Conservation (phyloP, 495 filamentous ascomycete species). For the Podospora australis region DNA sequence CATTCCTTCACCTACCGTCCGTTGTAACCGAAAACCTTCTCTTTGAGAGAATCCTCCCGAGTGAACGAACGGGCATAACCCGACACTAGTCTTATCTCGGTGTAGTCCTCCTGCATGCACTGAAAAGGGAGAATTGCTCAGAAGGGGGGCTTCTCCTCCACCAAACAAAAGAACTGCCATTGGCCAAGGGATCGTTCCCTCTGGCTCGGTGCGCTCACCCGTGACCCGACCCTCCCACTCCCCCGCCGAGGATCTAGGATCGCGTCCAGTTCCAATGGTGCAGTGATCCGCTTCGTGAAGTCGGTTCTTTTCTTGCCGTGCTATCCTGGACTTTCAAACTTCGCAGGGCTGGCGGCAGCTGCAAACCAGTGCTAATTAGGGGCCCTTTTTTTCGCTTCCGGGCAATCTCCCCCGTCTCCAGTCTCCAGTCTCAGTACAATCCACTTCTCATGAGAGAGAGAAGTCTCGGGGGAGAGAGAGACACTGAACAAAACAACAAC, state of each 20-base stretch:
- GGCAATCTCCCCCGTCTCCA: no score
- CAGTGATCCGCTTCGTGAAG: no score
- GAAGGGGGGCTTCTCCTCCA: background rate
- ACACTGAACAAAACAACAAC: no score
- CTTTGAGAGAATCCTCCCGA: background rate
- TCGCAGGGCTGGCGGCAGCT: no score
- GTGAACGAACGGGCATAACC: background rate
- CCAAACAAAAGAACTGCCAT: background rate
- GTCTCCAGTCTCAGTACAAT: no score
- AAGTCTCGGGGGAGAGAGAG: no score
- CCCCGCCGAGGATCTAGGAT: background rate
- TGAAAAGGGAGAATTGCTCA: background rate
- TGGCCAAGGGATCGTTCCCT: background rate
- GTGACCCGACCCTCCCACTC: background rate
- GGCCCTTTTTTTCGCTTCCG: no score
- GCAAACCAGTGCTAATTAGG: no score
- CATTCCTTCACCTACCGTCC: background rate
- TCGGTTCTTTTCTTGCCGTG: no score
- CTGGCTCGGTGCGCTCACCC: background rate
- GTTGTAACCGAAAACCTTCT: background rate
- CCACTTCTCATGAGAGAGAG: no score
- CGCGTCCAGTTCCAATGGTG: no score
- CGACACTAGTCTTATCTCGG: background rate
- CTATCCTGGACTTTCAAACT: no score
- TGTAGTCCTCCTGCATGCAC: background rate